Evolutionary conservation across 495 filamentous ascomycete species (phyloP), one percentile per base, ranked within the genome.

Genomic region (Pseudomonodictys pantanalensis): DNA sequence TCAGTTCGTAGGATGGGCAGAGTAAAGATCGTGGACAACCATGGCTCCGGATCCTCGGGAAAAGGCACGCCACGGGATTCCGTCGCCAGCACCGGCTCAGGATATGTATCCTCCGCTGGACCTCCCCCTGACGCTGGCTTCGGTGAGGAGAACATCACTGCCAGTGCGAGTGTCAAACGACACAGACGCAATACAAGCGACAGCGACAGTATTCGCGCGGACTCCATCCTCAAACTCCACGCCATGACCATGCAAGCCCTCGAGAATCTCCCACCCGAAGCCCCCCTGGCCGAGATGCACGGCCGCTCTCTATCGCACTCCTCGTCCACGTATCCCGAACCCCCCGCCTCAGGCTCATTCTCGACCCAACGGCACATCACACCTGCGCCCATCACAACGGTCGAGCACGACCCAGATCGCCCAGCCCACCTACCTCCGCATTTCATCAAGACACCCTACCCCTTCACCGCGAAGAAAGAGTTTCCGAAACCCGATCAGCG

Each of bases 201-300:
- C 33, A 42, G 41, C 5, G 60, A 55, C 33, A 42, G 41, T 35
- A 22, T 59, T 1, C 7, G 24, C 15, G 56, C 52, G 5, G 56
- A 64, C 49, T 52, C 49, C 4, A 58, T 64, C 20, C 17, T 64
- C 26, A 48, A 58, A 22, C 55, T 43, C 6, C 61, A 64, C 25
- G 61, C 32, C 22, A 54, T 58, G 15, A 64, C 61, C 4, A 64
- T 64, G 61, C 47, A 49, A n/a, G 61, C 49, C 5, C 49, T 64
- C 1, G 60, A 63, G 30, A 26, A 33, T 0, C 33, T 50, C 9
- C 46, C 45, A 6, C 38, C 52, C 24, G 26, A 18, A 5, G 52
- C 29, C 30, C 12, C 43, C 35, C 22, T 49, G 39, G 30, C 45
- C 20, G n/a, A 26, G 18, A 22, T 25, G 17, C 23, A 32, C 42